phyloP scores from a whole-genome alignment of 1,139 yeast genomes.

The Lodderomyces parapsilosis region DNA sequence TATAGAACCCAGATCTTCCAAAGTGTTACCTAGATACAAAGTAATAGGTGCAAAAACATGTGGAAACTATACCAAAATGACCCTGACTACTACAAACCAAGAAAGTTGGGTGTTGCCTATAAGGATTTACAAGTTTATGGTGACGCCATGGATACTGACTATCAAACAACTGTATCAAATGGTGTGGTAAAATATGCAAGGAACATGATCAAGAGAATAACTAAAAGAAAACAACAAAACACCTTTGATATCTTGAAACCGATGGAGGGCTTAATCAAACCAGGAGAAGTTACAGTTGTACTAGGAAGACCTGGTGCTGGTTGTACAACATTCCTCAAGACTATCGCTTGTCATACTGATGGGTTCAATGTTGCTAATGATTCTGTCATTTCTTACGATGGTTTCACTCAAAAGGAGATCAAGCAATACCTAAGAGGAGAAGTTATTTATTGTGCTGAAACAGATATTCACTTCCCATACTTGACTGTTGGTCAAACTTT shows the following conservation, averaged over 20 bases:
- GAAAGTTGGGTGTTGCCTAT: constrained; percentile 67
- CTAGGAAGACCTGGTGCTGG: constrained; percentile 57
- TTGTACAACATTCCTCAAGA: constrained; percentile 73
- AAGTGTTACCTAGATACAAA: too few relatives aligned
- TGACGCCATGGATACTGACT: constrained; percentile 73
- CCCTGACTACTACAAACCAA: constrained; percentile 63
- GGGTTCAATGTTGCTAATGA: constrained; percentile 63
- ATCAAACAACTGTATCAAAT: constrained; percentile 70
- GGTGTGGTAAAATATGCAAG: constrained; percentile 27
- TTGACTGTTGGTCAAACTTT: constrained; percentile 53
- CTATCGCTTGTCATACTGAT: constrained; percentile 68
- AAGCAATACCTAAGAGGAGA: constrained; percentile 40
- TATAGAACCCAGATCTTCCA: too few relatives aligned
- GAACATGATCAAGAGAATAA: constrained; percentile 6
- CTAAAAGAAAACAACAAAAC: constrained; percentile 9
- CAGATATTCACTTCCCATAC: constrained; percentile 54
- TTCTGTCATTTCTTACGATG: constrained; percentile 39
- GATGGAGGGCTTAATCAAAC: constrained; percentile 37
- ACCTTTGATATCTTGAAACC: constrained; percentile 28
- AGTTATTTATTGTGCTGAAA: constrained; percentile 57
- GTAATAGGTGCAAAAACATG: too few relatives aligned
- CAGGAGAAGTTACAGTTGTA: constrained; percentile 74
- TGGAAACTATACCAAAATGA: constrained; percentile 54
- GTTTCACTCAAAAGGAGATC: constrained; percentile 28
- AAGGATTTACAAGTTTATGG: constrained; percentile 71